Evolutionary conservation across 1,284 basidiomycete species (phyloP), one percentile per base, ranked within the genome.

Genomic region (Neonothopanus nambi): DNA sequence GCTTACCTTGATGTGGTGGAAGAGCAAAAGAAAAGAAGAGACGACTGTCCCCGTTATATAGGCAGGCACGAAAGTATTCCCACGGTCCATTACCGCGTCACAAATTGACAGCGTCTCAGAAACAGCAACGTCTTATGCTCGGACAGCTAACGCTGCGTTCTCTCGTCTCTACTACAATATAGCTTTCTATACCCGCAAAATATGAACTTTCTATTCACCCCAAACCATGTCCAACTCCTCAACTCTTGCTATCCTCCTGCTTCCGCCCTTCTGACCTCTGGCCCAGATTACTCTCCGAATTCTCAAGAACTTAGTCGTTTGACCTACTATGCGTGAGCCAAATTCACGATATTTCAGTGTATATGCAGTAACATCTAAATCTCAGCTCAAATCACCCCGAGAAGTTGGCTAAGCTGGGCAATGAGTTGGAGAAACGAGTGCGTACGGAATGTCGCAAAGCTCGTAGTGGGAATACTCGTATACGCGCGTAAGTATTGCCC

Each of bases 291-390:
- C 70, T 82, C 82, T 39, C 93, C 94, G 1, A 90, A 94, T 59
- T 82, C 89, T 0, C 95, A 97, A 68, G 95, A 98, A 65, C 80
- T 98, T 30, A 93, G 92, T 51, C 86, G 90, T 43, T 79, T 99
- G 57, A 93, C 92, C 4, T 98, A 98, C 73, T 95, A 94, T 77
- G 93, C 91, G 78, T 80, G 51, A 55, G 72, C 56, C 13, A 35
- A 30, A 15, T 20, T 35, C 54, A 11, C 35, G 36, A 24, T n/a
- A 48, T 33, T 42, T 20, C 30, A 28, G 26, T 41, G 4, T 11
- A 33, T 21, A 54, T 7, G 45, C 42, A 26, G 39, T 41, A 21
- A 20, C 48, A 51, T 6, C 18, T 4, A 13, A 42, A 26, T 51
- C 15, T 21, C 54, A 59, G 56, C 9, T 85, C 88, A 11, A 94